Evolutionary conservation across 2,329 filamentous ascomycete genomes (phyloP), one percentile per base, ranked within the genome.

Genomic region (Sclerotinia sclerotiorum): DNA sequence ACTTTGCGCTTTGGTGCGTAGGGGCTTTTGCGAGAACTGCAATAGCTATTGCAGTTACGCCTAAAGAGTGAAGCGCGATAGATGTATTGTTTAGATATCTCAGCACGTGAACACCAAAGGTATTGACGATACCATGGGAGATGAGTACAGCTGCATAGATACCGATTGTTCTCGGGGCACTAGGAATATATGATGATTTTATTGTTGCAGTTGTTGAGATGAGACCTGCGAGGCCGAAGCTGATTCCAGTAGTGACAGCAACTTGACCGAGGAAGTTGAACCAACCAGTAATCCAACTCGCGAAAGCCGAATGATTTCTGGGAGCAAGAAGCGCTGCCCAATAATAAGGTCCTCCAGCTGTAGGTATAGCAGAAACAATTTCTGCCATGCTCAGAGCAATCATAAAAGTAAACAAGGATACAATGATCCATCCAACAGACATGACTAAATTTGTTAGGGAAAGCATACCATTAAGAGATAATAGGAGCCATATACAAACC

Each of bases 241-340:
- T 80, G 68, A 82, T 83, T 66, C 82, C 82, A 0, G 82, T 83
- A 5, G 82, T 84, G 21, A 83, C 82, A 3, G 82, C 82, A 51
- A 84, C 79, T 73, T 83, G 82, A 17, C 81, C 81, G 1, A 83
- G 79, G 21, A 83, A 77, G 69, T 83, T 83, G 74, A 82, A 83
- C 79, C 79, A 82, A 35, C 82, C 82, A n/a, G 81, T 82, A 44
- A 82, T 78, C 82, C 82, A 84, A 29, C 78, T 79, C 52, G 79
- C 79, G 74, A 82, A 83, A 3, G 81, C 80, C 2, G 80, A 80
- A 68, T 79, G 76, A 67, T 78, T 75, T 7, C 79, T 78, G 1
- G 84, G 84, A 3, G 85, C 84, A 44, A 88, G 80, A 71, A 87
- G 81, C 1, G 85, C 85, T 1, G 84, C 81, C 85, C 86, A 88